These are phyloP conservation scores for Caryopteris hybrid DNA, from an alignment of 305 asterid genomes.

Conservation along the genomic window DNA sequence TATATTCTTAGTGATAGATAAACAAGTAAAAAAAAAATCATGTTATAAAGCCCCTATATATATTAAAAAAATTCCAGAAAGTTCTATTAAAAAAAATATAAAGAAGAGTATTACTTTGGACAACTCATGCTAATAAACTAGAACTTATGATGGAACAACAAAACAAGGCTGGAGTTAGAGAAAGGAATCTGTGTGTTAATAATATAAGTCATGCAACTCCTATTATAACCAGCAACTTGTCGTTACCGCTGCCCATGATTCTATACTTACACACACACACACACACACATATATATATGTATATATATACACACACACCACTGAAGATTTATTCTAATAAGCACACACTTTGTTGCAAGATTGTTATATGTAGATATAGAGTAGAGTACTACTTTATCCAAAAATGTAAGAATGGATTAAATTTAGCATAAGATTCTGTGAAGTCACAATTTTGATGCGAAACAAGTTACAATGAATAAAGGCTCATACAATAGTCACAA, in stretches of 20 bases:
- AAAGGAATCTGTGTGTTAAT: conserved; percentile 31
- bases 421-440: conserved; percentile 30
- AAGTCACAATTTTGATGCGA: conserved; percentile 19
- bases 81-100: conserved; percentile 3
- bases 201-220: conserved; percentile 2
- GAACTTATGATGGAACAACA: conserved; percentile 12
- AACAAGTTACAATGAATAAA: conserved; percentile 35
- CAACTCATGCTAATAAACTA: conserved; percentile 26
- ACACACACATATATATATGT: not conserved
- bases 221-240: conserved; percentile 18
- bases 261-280: not conserved
- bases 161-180: conserved; percentile 27
- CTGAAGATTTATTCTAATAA: not conserved
- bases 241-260: conserved; percentile 24
- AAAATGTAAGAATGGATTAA: conserved; percentile 14
- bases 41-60: not conserved
- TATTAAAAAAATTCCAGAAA: not conserved
- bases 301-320: no score
- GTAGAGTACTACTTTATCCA: conserved; percentile 10
- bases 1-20: not conserved
- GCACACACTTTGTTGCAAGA: conserved; percentile 23
- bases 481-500: conserved; percentile 20
- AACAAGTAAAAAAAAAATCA: conserved; percentile 15
- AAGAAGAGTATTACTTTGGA: conserved; percentile 9
- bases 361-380: not conserved